Conservation (phyloP, 306 rosid genomes). For the Cucurbita pepo region DNA sequence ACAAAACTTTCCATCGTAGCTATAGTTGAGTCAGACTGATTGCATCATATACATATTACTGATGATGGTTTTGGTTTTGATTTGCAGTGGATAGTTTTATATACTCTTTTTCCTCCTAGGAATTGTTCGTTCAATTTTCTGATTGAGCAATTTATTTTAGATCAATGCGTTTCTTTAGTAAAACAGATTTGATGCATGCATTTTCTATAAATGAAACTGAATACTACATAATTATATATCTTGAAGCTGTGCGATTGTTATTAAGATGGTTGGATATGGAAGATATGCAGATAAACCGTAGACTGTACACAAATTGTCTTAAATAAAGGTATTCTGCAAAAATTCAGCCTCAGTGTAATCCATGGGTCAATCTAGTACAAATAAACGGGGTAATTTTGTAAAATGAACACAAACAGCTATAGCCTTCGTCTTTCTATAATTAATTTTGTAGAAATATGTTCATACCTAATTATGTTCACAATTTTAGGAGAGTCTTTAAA, state of each 20-base stretch:
- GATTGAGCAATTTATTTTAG: background rate
- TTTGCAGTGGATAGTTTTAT: too few relatives aligned
- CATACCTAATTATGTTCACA: background rate
- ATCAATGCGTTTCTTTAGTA: background rate
- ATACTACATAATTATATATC: background rate
- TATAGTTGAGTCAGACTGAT: background rate
- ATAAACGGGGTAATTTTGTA: background rate
- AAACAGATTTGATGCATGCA: too few relatives aligned
- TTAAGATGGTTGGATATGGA: background rate
- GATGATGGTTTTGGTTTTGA: background rate
- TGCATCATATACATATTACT: background rate
- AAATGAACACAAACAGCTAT: background rate
- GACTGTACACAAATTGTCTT: background rate
- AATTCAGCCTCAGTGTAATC: background rate
- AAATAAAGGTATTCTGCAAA: background rate
- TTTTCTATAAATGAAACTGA: background rate
- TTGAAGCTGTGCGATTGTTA: background rate
- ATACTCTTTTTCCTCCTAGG: background rate
- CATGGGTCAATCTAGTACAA: background rate
- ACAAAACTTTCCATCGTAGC: background rate
- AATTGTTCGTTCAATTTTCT: background rate
- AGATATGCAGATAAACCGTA: background rate
- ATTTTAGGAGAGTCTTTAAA: background rate
- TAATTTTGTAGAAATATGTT: background rate
- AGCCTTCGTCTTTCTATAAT: background rate